Percentiles rank a stretch among this genome's conserved stretches.
Conservation (phyloP, 495 filamentous ascomycete species). For the Extremus antarcticus region DNA sequence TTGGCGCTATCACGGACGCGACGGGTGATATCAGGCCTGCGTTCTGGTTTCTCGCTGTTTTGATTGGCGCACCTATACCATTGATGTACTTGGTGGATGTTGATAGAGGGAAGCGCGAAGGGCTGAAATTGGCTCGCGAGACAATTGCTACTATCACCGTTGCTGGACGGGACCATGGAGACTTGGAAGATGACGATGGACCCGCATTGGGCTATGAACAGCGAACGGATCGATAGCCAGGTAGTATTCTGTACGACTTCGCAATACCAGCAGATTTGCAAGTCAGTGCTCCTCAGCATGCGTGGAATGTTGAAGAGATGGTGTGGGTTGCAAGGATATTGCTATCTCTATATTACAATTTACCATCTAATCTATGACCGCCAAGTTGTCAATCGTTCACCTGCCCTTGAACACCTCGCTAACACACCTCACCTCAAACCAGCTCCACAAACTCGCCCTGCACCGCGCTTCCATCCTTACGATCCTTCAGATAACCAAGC, state of each 20-base stretch:
- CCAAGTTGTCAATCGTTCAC: no score
- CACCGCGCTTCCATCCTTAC: no score
- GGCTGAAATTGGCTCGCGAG: constrained; percentile 48
- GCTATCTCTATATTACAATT: no score
- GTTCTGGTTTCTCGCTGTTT: constrained; percentile 78
- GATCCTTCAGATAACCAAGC: background rate
- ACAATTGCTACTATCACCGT: background rate
- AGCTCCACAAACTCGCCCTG: no score
- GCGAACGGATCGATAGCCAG: background rate
- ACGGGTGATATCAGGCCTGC: constrained; percentile 86
- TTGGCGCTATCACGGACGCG: constrained; percentile 79
- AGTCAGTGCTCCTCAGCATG: no score
- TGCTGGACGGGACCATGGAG: background rate
- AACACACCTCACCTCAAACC: no score
- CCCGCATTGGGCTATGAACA: background rate
- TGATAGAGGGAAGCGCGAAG: constrained; percentile 77
- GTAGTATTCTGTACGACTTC: no score
- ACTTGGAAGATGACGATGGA: background rate
- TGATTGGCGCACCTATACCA: constrained; percentile 73
- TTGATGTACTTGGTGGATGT: constrained; percentile 79
- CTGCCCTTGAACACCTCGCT: no score
- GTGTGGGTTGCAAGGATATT: no score
- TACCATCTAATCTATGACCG: no score
- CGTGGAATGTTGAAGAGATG: no score
- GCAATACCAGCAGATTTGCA: no score